These are phyloP conservation scores for Stropharia rugosoannulata DNA, from an alignment of 768 basidiomycete genomes.

Conservation along the genomic window DNA sequence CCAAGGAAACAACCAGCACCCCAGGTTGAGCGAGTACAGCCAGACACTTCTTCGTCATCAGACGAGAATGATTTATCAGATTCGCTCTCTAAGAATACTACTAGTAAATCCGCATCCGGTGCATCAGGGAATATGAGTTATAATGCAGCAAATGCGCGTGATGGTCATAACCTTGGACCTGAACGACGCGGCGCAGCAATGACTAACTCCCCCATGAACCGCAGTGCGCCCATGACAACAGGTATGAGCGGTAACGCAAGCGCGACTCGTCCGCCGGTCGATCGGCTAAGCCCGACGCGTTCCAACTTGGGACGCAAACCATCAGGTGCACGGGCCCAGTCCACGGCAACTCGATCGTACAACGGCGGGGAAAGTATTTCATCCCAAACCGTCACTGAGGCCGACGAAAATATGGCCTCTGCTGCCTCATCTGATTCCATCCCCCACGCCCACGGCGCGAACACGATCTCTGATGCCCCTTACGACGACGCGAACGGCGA, in stretches of 20 bases:
- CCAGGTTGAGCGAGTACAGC: slow-evolving; percentile 1
- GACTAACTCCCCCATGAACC: not conserved
- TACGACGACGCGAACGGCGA: slow-evolving; percentile 48
- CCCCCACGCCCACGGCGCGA: slow-evolving; percentile 10
- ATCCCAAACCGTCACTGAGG: slow-evolving; percentile 25
- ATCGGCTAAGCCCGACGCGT: slow-evolving; percentile 36
- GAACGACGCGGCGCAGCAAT: slow-evolving; percentile 8
- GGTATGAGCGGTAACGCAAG: slow-evolving; percentile 10
- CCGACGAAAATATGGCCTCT: slow-evolving; percentile 16
- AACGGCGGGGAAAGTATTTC: slow-evolving; percentile 41
- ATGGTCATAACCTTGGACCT: slow-evolving; percentile 25
- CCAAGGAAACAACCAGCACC: slow-evolving; percentile 5
- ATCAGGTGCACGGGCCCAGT: slow-evolving; percentile 79
- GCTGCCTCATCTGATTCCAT: not conserved
- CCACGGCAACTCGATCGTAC: slow-evolving; percentile 38
- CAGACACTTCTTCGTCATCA: not conserved
- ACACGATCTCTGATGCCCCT: slow-evolving; percentile 13
- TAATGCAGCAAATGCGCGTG: slow-evolving; percentile 9
- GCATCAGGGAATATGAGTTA: not conserved
- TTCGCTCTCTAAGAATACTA: slow-evolving; percentile 11
- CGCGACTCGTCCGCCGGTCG: slow-evolving; percentile 19
- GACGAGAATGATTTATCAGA: slow-evolving; percentile 16
- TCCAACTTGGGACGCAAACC: slow-evolving; percentile 65
- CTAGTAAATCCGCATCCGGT: not conserved
- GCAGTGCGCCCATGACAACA: not conserved